Percentiles rank a stretch among this genome's conserved stretches.
phyloP scores from a whole-genome alignment of 2,329 filamentous ascomycete species.

The Exophiala oligosperma region DNA sequence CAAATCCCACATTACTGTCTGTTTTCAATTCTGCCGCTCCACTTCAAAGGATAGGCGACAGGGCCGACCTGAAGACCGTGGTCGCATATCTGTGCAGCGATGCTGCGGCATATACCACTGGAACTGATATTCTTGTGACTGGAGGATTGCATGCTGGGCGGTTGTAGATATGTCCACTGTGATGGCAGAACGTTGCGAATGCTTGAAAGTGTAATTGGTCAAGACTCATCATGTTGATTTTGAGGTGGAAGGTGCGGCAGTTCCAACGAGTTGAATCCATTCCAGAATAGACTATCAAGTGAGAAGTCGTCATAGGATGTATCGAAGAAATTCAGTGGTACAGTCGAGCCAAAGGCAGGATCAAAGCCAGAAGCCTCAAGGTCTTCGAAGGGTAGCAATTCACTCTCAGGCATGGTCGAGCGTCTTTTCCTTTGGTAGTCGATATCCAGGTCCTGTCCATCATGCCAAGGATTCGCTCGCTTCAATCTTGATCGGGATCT shows the following conservation, averaged over 20 bases:
- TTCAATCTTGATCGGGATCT: slow-evolving; percentile 12
- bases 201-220: neutral
- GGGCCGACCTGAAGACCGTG: slow-evolving; percentile 41
- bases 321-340: slow-evolving; percentile 17
- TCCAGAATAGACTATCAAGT: slow-evolving; percentile 20
- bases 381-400: slow-evolving; percentile 3
- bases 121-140: slow-evolving; percentile 37
- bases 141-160: slow-evolving; percentile 40
- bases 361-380: slow-evolving; percentile 9
- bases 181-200: neutral
- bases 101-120: slow-evolving; percentile 45
- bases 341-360: slow-evolving; percentile 5
- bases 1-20: slow-evolving; percentile 18
- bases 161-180: neutral
- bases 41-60: slow-evolving; percentile 35
- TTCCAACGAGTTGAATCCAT: slow-evolving; percentile 16
- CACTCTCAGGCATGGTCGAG: slow-evolving; percentile 5
- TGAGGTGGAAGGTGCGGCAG: slow-evolving; percentile 15
- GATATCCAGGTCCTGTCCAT: neutral
- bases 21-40: slow-evolving; percentile 17
- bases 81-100: slow-evolving; percentile 45
- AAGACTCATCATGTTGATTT: slow-evolving; percentile 1
- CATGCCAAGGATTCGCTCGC: slow-evolving; percentile 17
- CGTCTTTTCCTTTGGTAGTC: slow-evolving; percentile 8
- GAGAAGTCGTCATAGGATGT: slow-evolving; percentile 20